A percentile compares a stretch with the other conserved stretches of the same genome.
Evolutionary conservation across 495 filamentous ascomycete species (phyloP).

Genomic region (Tetracladium setigerum): DNA sequence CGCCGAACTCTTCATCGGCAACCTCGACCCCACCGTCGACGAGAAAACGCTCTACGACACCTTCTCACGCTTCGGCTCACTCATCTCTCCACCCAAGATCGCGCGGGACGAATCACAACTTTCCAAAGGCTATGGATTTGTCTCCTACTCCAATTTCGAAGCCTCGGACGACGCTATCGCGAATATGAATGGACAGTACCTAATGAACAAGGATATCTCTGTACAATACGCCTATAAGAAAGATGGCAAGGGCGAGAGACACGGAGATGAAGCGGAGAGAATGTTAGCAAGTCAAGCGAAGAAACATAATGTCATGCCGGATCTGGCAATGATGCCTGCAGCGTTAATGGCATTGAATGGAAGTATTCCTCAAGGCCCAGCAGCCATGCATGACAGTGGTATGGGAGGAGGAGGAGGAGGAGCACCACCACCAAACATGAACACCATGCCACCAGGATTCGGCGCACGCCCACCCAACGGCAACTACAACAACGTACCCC

Average conservation of each 20-base stretch:
- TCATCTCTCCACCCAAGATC: slow-evolving; percentile 83
- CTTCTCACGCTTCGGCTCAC: slow-evolving; percentile 85
- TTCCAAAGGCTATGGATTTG: slow-evolving; percentile 94
- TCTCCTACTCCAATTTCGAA: slow-evolving; percentile 91
- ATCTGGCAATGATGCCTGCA: slow-evolving; percentile 53
- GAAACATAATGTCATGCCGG: slow-evolving; percentile 82
- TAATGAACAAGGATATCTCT: slow-evolving; percentile 92
- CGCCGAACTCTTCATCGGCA: slow-evolving; percentile 94
- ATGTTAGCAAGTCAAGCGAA: slow-evolving; percentile 88
- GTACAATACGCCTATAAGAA: slow-evolving; percentile 99
- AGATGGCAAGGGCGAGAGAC: slow-evolving; percentile 93
- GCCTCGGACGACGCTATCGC: slow-evolving; percentile 85
- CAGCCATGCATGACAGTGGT: slow-evolving; percentile 24
- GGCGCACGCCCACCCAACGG: slow-evolving; percentile 28
- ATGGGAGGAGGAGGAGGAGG: slow-evolving; percentile 20
- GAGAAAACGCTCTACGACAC: slow-evolving; percentile 97
- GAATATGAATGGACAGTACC: slow-evolving; percentile 93
- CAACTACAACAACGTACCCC: slow-evolving; percentile 21
- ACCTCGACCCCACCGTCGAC: slow-evolving; percentile 89
- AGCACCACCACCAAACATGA: slow-evolving; percentile 22
- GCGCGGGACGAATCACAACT: slow-evolving; percentile 86
- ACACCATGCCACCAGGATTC: slow-evolving; percentile 33
- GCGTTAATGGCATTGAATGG: slow-evolving; percentile 15
- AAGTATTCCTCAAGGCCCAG: slow-evolving; percentile 17
- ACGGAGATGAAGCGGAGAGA: slow-evolving; percentile 90